These are phyloP conservation scores for Citrus australasica DNA, from an alignment of 345 rosid species.

Conservation along the genomic window DNA sequence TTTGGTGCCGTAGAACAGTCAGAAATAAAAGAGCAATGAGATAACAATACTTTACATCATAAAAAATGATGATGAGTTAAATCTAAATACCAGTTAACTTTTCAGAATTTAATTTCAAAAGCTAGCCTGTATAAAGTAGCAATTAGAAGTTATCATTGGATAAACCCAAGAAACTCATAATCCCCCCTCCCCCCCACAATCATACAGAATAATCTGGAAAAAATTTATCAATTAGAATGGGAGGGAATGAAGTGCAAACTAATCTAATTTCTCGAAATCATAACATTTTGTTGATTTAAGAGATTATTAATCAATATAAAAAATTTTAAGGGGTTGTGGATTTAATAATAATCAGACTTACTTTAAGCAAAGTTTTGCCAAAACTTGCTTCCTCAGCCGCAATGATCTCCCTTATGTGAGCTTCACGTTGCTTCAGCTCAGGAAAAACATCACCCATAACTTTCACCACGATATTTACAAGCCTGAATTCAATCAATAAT, in stretches of 20 bases:
- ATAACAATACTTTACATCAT: not conserved
- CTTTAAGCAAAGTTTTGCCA: conserved; percentile 86
- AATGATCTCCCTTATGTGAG: conserved; percentile 62
- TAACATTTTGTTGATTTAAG: not conserved
- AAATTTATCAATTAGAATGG: not conserved
- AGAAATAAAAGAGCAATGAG: not conserved
- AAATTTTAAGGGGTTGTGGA: not conserved
- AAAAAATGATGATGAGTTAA: not conserved
- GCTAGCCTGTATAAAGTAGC: not conserved
- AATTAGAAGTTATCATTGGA: not conserved
- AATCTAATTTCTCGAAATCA: not conserved
- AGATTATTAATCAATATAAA: not conserved
- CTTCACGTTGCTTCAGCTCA: conserved; percentile 80
- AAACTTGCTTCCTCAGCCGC: conserved; percentile 90
- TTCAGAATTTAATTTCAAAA: not conserved
- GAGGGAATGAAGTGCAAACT: not conserved
- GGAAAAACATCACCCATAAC: conserved; percentile 84
- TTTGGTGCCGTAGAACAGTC: not conserved
- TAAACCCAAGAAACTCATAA: not conserved
- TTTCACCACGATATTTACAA: conserved; percentile 66
- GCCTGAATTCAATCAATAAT: conserved; percentile 41
- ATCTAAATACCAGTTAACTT: not conserved
- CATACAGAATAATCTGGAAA: not conserved
- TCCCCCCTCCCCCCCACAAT: too few relatives aligned
- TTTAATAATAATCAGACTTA: conserved; percentile 17